Conservation (phyloP, 2,329 filamentous ascomycete species). For the Monosporascus cannonballus region DNA sequence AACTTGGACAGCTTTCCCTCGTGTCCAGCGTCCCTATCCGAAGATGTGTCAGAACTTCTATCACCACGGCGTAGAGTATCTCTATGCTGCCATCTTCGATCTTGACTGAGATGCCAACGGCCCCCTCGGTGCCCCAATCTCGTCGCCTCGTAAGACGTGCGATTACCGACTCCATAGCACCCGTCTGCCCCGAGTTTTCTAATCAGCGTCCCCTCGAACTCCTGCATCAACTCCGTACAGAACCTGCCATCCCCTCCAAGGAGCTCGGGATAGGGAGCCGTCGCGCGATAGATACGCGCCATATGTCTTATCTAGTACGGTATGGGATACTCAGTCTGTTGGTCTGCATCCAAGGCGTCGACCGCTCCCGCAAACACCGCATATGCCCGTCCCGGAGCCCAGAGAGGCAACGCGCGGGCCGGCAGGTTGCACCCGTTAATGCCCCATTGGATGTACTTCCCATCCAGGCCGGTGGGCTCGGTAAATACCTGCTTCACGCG, state of each 20-base stretch:
- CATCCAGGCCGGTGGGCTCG: conserved; percentile 25
- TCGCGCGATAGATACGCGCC: conserved; percentile 34
- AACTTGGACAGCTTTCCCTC: neutral
- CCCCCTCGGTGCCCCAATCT: conserved; percentile 29
- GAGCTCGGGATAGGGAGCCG: conserved; percentile 35
- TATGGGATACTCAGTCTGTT: neutral
- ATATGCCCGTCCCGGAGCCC: conserved; percentile 28
- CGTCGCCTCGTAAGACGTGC: conserved; percentile 30
- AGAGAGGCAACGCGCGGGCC: conserved; percentile 35
- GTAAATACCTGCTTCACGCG: conserved; percentile 30
- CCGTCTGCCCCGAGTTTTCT: conserved; percentile 45
- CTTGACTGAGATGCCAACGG: conserved; percentile 39
- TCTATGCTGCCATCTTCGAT: conserved; percentile 41
- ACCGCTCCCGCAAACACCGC: conserved; percentile 31
- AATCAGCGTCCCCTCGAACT: conserved; percentile 30
- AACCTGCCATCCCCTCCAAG: conserved; percentile 40
- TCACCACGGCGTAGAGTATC: conserved; percentile 36
- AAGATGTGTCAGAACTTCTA: conserved; percentile 38
- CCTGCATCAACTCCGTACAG: conserved; percentile 38
- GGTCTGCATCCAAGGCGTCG: conserved; percentile 3
- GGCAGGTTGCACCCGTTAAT: conserved; percentile 43
- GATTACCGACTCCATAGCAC: conserved; percentile 39
- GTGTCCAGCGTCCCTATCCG: conserved; percentile 25
- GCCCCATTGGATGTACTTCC: conserved; percentile 30
- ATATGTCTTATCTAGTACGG: conserved; percentile 16